phyloP scores from a whole-genome alignment of 108 stramenopile genomes.

The Stephanodiscus minutulus region DNA sequence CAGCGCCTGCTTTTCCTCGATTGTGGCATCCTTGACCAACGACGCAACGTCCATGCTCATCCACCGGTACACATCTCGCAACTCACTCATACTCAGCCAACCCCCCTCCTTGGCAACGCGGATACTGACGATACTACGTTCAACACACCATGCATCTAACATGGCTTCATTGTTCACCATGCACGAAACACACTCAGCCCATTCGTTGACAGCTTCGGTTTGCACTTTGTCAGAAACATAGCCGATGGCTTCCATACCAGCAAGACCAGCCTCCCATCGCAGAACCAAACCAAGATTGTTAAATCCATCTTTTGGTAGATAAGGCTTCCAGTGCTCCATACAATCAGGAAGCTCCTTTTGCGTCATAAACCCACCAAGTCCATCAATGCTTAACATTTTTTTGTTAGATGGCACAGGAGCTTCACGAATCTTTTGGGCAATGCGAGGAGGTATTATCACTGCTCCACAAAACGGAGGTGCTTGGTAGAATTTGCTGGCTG shows the following conservation, averaged over 20 bases:
- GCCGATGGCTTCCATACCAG: constrained; percentile 67
- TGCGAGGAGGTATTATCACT: constrained; percentile 53
- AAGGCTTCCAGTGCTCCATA: constrained; percentile 59
- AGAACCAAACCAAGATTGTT: constrained; percentile 69
- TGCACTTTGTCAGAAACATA: constrained; percentile 40
- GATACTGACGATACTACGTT: constrained; percentile 72
- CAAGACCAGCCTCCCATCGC: constrained; percentile 77
- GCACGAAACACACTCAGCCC: constrained; percentile 52
- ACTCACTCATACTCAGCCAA: constrained; percentile 66
- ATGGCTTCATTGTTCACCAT: constrained; percentile 46
- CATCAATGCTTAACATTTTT: constrained; percentile 52
- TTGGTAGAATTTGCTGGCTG: constrained; percentile 77
- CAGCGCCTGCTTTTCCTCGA: constrained; percentile 58
- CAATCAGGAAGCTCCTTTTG: constrained; percentile 68
- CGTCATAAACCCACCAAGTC: constrained; percentile 67
- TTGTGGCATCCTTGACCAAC: constrained; percentile 47
- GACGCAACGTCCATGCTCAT: constrained; percentile 68
- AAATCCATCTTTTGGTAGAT: constrained; percentile 32
- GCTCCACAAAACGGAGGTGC: constrained; percentile 76
- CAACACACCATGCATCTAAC: constrained; percentile 74
- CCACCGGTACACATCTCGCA: constrained; percentile 69
- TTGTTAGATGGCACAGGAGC: constrained; percentile 46
- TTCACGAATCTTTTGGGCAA: constrained; percentile 54
- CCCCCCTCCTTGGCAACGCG: constrained; percentile 51
- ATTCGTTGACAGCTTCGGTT: constrained; percentile 53